Evolutionary conservation across 1,139 yeast genomes (phyloP).

Genomic region (Blastobotrys capitulatus): DNA sequence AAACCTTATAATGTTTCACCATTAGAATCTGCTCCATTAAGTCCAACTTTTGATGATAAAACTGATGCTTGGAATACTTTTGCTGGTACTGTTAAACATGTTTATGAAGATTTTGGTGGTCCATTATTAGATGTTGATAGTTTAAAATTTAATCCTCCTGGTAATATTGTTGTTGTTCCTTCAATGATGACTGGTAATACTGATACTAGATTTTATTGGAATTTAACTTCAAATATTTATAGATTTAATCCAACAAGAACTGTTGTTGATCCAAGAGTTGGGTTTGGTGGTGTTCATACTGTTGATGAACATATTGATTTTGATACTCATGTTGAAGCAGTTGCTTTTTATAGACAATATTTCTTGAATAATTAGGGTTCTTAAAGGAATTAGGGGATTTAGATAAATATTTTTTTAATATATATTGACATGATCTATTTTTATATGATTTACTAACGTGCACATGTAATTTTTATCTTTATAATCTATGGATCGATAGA

Average conservation of each 20-base stretch:
- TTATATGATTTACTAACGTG: no score
- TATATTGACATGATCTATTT: no score
- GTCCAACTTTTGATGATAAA: conserved; percentile 37
- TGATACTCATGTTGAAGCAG: conserved; percentile 49
- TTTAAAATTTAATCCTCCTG: conserved; percentile 3
- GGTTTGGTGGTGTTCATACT: conserved; percentile 40
- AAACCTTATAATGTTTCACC: conserved; percentile 13
- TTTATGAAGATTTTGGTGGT: conserved; percentile 49
- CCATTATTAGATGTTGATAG: conserved; percentile 9
- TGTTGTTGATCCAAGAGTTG: conserved; percentile 1
- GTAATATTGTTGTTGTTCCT: conserved; percentile 50
- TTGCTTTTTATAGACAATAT: conserved; percentile 56
- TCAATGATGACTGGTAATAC: conserved; percentile 74
- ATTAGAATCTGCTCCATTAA: conserved; percentile 56
- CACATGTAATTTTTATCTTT: no score
- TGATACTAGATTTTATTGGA: conserved; percentile 77
- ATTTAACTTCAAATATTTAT: conserved; percentile 63
- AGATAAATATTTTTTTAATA: no score
- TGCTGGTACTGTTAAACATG: conserved; percentile 53
- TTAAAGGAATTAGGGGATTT: no score
- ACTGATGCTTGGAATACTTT: conserved; percentile 49
- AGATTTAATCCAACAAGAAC: conserved; percentile 47
- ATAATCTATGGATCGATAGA: no score
- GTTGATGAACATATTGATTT: conserved; percentile 53
- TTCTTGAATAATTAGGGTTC: conserved; percentile 34